Evolutionary conservation across 192 early-diverging fungal species (phyloP), one percentile per base, ranked within the genome.

Genomic region (Mortierella hygrophila): DNA sequence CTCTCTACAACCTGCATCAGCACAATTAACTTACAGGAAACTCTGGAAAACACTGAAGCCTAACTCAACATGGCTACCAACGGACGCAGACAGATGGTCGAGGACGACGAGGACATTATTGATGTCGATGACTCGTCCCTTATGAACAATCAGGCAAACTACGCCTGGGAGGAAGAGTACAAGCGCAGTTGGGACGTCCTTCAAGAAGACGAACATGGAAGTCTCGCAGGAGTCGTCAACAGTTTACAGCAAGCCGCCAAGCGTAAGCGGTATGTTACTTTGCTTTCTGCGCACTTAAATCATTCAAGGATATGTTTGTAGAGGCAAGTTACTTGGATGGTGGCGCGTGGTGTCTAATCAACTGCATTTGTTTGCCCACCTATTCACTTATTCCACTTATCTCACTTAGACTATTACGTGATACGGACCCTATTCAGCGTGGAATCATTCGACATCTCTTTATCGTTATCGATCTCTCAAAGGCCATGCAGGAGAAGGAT

Each of bases 121-220:
- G 91, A 93, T 76, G 85, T 93, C 23, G 91, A 92, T 68, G 92
- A 93, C 72, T 87, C 85, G n/a, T 85, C 90, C 38, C 74, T 87
- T 2, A 89, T 91, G 65, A 82, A 60, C 52, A 88, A 89, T 49
- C 90, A 90, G 83, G 91, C 72, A 69, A 96, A 96, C 15, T 97
- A 98, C 80, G 88, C 95, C 49, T 99, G 98, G 98, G 97, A 98
- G 88, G 96, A 95, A 82, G 97, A 97, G 79, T 99, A 98, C 92
- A 98, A 98, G 88, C 93, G 97, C 23, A 95, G 93, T 77, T 99
- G 98, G 98, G 98, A 99, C 84, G 94, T 94, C 16, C 91, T 98
- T 42, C 95, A 96, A 79, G 97, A 97, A 74, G 96, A 96, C 85
- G 95, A 95, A 41, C 91, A 93, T 72, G 97, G 97, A 57, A 94